Conservation (phyloP, 2,329 filamentous ascomycete genomes). For the Helotiales sp. region DNA sequence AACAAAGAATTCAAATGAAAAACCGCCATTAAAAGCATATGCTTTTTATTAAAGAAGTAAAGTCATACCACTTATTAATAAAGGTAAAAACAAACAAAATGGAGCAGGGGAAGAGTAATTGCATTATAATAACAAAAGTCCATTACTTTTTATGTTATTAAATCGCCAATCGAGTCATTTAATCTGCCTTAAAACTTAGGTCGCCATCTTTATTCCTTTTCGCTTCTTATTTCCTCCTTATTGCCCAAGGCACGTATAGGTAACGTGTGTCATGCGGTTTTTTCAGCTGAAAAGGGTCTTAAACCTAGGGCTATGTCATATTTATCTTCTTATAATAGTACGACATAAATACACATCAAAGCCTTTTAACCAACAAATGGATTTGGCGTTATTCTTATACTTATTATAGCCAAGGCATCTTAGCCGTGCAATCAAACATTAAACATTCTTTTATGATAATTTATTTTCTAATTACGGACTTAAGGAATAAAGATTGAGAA, state of each 20-base stretch:
- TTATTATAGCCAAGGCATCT: neutral
- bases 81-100: too few species aligned
- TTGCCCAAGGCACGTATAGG: neutral
- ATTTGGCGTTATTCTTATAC: neutral
- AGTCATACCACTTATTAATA: too few species aligned
- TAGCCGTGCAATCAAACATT: neutral
- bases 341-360: neutral
- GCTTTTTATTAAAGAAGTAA: too few species aligned
- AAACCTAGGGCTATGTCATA: neutral
- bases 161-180: too few species aligned
- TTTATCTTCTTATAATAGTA: neutral
- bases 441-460: neutral
- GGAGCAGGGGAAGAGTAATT: too few species aligned
- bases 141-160: too few species aligned
- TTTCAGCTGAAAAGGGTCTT: neutral
- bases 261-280: neutral
- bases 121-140: too few species aligned
- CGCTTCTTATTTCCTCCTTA: neutral
- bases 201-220: neutral
- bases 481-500: neutral
- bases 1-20: too few species aligned
- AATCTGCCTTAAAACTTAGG: too few species aligned
- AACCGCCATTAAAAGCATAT: too few species aligned
- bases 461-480: neutral
- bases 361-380: neutral